Percentiles rank a stretch among this genome's conserved stretches.
These are phyloP conservation scores for Mycena indigotica DNA, from an alignment of 768 basidiomycete species.

Conservation along the genomic window DNA sequence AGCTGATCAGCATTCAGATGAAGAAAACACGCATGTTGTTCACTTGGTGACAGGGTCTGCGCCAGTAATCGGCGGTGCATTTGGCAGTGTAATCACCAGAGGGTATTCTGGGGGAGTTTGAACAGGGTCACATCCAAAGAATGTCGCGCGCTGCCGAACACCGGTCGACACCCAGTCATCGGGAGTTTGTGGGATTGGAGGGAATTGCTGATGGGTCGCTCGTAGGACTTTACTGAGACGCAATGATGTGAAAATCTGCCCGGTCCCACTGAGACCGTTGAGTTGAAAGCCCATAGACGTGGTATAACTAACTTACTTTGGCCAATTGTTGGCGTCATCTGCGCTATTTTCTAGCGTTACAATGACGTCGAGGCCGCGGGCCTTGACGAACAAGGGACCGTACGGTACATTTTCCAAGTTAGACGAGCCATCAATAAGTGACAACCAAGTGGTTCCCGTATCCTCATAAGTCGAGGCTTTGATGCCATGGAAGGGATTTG, in stretches of 20 bases:
- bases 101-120: constrained; percentile 58
- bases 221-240: constrained; percentile 48
- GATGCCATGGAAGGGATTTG: constrained; percentile 60
- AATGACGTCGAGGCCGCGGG: constrained; percentile 71
- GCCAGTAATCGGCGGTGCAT: constrained; percentile 69
- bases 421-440: constrained; percentile 72
- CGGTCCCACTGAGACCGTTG: constrained; percentile 49
- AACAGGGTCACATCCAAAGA: constrained; percentile 74
- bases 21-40: constrained; percentile 9
- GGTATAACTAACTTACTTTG: constrained; percentile 57
- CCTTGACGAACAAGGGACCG: constrained; percentile 69
- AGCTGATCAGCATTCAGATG: constrained; percentile 10
- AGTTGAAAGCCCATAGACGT: background rate
- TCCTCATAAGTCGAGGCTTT: constrained; percentile 55
- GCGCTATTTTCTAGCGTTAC: constrained; percentile 72
- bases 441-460: constrained; percentile 51
- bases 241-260: constrained; percentile 45
- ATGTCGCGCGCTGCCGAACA: constrained; percentile 68
- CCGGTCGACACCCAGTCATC: constrained; percentile 60
- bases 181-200: constrained; percentile 57
- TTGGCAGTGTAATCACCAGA: constrained; percentile 74
- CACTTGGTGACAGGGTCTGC: constrained; percentile 69
- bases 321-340: constrained; percentile 62
- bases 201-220: constrained; percentile 60
- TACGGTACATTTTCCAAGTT: constrained; percentile 74